Conservation (phyloP, 208 protist genomes). For the Vickermania spadyakhi region DNA sequence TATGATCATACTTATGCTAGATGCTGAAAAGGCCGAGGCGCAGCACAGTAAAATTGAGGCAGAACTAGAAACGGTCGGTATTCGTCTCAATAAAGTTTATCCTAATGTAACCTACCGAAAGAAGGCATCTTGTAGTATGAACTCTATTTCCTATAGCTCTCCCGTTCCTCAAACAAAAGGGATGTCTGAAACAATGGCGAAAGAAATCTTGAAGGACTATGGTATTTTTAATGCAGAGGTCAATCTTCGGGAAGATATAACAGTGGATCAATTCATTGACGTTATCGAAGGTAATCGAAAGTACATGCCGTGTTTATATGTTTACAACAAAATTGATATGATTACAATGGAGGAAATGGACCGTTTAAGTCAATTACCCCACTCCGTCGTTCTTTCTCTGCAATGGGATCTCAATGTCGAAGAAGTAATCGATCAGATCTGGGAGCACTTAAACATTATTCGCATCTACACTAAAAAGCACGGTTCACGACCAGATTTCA, state of each 20-base stretch:
- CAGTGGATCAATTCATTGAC: conserved; percentile 98
- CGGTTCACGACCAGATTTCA: conserved; percentile 92
- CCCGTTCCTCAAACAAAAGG: conserved; percentile 74
- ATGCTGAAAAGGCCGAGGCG: conserved; percentile 90
- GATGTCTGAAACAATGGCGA: conserved; percentile 85
- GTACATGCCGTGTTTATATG: conserved; percentile 91
- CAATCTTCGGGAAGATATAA: conserved; percentile 92
- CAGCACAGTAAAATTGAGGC: conserved; percentile 89
- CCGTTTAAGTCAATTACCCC: conserved; percentile 79
- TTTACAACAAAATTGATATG: conserved; percentile 97
- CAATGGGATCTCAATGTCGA: conserved; percentile 93
- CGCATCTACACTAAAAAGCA: conserved; percentile 97
- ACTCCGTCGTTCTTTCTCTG: conserved; percentile 85
- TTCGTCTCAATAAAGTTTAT: conserved; percentile 92
- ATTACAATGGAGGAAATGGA: conserved; percentile 97
- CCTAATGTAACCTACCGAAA: conserved; percentile 93
- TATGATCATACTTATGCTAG: conserved; percentile 97
- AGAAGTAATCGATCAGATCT: conserved; percentile 92
- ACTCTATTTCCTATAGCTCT: conserved; percentile 82
- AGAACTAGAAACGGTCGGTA: conserved; percentile 94
- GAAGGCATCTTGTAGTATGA: conserved; percentile 91
- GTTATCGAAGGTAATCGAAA: conserved; percentile 95
- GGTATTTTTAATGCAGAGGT: conserved; percentile 96
- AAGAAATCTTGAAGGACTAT: conserved; percentile 93
- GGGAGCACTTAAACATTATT: conserved; percentile 94